A percentile compares a stretch with the other conserved stretches of the same genome.
Conservation (phyloP, 441 rosid species). For the Brassica balearica region DNA sequence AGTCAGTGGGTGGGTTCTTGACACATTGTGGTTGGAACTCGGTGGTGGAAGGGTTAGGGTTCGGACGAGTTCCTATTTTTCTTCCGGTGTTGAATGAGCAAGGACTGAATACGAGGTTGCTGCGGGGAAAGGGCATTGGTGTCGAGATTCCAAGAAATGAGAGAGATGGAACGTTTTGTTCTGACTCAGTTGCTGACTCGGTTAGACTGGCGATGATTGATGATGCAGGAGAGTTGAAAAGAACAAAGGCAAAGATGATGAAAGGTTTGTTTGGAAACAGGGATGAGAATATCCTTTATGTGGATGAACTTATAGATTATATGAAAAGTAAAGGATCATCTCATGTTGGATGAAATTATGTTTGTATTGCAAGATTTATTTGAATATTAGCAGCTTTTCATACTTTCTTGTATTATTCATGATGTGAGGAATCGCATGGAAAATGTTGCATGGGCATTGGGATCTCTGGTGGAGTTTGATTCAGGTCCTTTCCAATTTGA, state of each 20-base stretch:
- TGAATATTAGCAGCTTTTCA: neutral
- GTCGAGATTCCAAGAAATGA: constrained; percentile 58
- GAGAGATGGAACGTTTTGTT: constrained; percentile 59
- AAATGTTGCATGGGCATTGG: no score
- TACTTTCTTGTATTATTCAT: neutral
- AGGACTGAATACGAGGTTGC: constrained; percentile 66
- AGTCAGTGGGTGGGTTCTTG: constrained; percentile 69
- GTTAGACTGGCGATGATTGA: constrained; percentile 49
- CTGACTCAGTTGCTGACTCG: constrained; percentile 55
- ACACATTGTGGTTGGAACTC: constrained; percentile 86
- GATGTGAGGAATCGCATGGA: neutral
- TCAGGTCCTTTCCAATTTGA: no score
- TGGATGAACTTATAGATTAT: constrained; percentile 36
- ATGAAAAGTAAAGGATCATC: constrained; percentile 4
- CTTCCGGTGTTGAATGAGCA: constrained; percentile 63
- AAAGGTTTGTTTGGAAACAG: constrained; percentile 43
- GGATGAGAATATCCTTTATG: constrained; percentile 38
- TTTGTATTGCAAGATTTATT: neutral
- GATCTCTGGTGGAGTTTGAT: no score
- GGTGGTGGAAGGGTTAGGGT: constrained; percentile 52
- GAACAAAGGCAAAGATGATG: constrained; percentile 40
- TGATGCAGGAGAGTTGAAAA: constrained; percentile 37
- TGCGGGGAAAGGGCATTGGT: constrained; percentile 54
- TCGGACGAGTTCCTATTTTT: constrained; percentile 52
- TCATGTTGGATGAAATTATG: neutral